Evolutionary conservation across 2,329 filamentous ascomycete genomes (phyloP).

Genomic region (Aurifilum marmelostoma): DNA sequence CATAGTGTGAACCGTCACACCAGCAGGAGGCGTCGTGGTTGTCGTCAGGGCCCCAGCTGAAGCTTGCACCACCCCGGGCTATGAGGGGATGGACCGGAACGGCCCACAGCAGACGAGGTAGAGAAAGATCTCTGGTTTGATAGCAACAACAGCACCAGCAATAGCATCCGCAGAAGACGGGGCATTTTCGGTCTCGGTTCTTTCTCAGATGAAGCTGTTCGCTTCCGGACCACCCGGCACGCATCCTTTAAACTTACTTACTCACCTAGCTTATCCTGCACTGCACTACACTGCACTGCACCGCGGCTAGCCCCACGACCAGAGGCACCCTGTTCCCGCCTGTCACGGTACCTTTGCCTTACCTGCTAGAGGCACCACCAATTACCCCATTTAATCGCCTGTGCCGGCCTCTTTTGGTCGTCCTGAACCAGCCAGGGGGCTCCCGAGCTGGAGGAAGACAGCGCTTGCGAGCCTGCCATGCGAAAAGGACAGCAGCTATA

Average conservation of each 20-base stretch:
- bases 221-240: conserved; percentile 1
- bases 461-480: neutral
- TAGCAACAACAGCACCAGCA: neutral
- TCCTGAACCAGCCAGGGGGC: neutral
- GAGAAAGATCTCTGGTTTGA: neutral
- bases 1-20: neutral
- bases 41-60: too few species aligned
- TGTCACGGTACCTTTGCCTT: neutral
- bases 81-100: neutral
- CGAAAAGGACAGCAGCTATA: neutral
- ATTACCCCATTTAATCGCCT: neutral
- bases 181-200: neutral
- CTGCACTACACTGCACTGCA: neutral
- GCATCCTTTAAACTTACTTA: neutral
- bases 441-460: neutral
- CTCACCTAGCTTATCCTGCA: neutral
- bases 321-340: conserved; percentile 2
- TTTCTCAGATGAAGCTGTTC: neutral
- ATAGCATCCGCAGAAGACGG: neutral
- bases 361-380: neutral
- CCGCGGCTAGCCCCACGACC: neutral
- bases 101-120: neutral
- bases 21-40: too few species aligned
- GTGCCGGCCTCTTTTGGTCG: neutral
- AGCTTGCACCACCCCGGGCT: too few species aligned